A percentile compares a stretch with the other conserved stretches of the same genome.
These are phyloP conservation scores for Tulasnella sp. DNA, from an alignment of 768 basidiomycete genomes.

Conservation along the genomic window DNA sequence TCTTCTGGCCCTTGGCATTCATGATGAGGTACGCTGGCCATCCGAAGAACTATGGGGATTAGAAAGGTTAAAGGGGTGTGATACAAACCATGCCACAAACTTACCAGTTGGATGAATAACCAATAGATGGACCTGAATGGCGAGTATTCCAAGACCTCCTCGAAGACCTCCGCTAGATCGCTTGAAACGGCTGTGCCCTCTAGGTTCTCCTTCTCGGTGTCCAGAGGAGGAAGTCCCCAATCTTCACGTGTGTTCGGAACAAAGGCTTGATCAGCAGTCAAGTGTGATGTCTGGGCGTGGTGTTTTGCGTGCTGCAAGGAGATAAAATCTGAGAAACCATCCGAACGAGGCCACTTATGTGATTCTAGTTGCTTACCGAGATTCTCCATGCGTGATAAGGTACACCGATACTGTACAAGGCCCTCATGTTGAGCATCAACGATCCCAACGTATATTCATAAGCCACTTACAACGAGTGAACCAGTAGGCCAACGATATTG, in stretches of 20 bases:
- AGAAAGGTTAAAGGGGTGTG: neutral
- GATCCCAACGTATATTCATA: neutral
- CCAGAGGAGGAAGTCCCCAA: constrained; percentile 49
- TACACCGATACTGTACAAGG: constrained; percentile 59
- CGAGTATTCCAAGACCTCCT: constrained; percentile 84
- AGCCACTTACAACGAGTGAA: constrained; percentile 69
- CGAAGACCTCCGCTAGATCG: constrained; percentile 58
- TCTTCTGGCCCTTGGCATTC: constrained; percentile 78
- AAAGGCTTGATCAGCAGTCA: constrained; percentile 93
- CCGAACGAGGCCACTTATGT: neutral
- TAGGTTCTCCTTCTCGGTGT: constrained; percentile 55
- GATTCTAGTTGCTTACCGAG: constrained; percentile 37
- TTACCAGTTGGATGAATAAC: constrained; percentile 49
- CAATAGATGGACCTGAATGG: constrained; percentile 57
- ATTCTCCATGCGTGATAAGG: constrained; percentile 97
- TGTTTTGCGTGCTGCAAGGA: constrained; percentile 65
- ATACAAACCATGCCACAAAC: constrained; percentile 19
- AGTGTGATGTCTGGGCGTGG: constrained; percentile 87
- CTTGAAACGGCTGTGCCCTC: constrained; percentile 52
- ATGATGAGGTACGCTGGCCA: constrained; percentile 74
- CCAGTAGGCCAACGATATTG: constrained; percentile 82
- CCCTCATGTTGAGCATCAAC: constrained; percentile 18
- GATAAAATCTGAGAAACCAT: neutral
- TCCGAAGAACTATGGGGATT: constrained; percentile 65
- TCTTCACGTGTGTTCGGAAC: constrained; percentile 82